phyloP scores from a whole-genome alignment of 305 asterid genomes.

The Fraxinus velutina region DNA sequence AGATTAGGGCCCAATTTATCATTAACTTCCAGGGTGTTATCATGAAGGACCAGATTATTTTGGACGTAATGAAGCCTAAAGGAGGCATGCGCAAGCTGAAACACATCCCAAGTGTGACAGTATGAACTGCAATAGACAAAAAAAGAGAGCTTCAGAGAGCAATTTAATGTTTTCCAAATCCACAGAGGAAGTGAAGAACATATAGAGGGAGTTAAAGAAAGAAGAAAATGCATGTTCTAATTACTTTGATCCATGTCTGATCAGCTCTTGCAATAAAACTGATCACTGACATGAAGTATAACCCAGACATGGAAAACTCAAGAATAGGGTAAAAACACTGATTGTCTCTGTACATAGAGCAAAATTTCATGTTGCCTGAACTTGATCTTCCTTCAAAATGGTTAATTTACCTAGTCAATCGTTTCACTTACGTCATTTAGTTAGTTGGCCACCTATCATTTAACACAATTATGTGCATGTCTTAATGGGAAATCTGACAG shows the following conservation, averaged over 20 bases:
- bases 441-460: neutral
- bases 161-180: neutral
- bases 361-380: neutral
- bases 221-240: neutral
- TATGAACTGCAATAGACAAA: slow-evolving; percentile 56
- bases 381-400: neutral
- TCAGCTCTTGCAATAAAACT: neutral
- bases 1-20: slow-evolving; percentile 60
- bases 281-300: neutral
- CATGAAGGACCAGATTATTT: slow-evolving; percentile 44
- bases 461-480: neutral
- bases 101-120: slow-evolving; percentile 97
- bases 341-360: neutral
- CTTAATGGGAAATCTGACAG: neutral
- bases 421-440: neutral
- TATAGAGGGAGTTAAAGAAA: neutral
- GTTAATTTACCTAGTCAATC: neutral
- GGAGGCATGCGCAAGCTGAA: slow-evolving; percentile 86
- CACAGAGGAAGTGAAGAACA: neutral
- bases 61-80: slow-evolving; percentile 72
- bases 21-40: slow-evolving; percentile 33
- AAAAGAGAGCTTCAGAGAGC: neutral
- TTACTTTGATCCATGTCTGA: neutral
- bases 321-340: neutral
- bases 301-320: neutral